phyloP scores from a whole-genome alignment of 306 rosid genomes.

The Aeschynomene evenia region DNA sequence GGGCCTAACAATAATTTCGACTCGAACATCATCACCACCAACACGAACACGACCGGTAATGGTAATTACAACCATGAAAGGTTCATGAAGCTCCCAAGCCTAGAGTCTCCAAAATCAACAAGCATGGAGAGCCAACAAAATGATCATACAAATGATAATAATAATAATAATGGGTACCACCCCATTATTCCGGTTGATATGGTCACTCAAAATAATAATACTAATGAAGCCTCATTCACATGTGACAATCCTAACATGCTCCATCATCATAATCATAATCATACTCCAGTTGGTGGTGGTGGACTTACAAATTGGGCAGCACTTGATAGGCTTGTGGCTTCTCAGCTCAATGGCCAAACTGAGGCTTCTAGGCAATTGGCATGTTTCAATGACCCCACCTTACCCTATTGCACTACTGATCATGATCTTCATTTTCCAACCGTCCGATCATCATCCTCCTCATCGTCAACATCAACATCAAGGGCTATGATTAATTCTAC shows the following conservation, averaged over 20 bases:
- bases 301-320: slow-evolving; percentile 71
- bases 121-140: slow-evolving; percentile 41
- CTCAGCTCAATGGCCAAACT: slow-evolving; percentile 69
- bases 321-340: slow-evolving; percentile 80
- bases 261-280: slow-evolving; percentile 26
- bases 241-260: slow-evolving; percentile 35
- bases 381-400: slow-evolving; percentile 53
- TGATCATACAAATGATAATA: not conserved
- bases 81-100: slow-evolving; percentile 68
- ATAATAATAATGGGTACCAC: slow-evolving; percentile 36
- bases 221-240: slow-evolving; percentile 40
- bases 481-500: not conserved
- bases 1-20: slow-evolving; percentile 38
- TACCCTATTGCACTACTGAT: slow-evolving; percentile 27
- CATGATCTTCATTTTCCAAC: slow-evolving; percentile 52
- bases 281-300: slow-evolving; percentile 8
- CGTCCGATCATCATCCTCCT: slow-evolving; percentile 53
- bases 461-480: slow-evolving; percentile 36
- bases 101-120: slow-evolving; percentile 73
- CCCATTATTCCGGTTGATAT: slow-evolving; percentile 36
- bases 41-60: not conserved
- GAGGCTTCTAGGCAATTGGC: slow-evolving; percentile 51
- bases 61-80: slow-evolving; percentile 38
- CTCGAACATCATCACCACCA: slow-evolving; percentile 3
- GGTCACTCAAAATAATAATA: slow-evolving; percentile 24